A percentile compares a stretch with the other conserved stretches of the same genome.
Conservation (phyloP, 2,329 filamentous ascomycete species). For the Huntiella moniliformis region DNA sequence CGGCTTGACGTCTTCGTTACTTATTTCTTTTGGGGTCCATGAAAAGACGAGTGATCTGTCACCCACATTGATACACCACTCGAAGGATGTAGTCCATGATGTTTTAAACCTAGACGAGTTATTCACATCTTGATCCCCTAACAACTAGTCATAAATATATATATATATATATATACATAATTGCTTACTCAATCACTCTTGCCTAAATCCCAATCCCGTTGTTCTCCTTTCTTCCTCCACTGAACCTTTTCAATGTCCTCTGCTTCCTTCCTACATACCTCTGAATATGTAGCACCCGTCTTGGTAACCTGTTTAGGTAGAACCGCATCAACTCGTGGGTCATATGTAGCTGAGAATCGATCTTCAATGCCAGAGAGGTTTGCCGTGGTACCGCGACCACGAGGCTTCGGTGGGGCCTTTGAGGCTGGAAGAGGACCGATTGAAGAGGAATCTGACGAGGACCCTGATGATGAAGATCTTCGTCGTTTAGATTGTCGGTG, state of each 20-base stretch:
- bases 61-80: background rate
- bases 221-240: slow-evolving; percentile 53
- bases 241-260: slow-evolving; percentile 40
- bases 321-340: slow-evolving; percentile 49
- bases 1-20: background rate
- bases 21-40: background rate
- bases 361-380: slow-evolving; percentile 53
- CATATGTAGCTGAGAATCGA: slow-evolving; percentile 53
- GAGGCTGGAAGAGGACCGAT: background rate
- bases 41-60: background rate
- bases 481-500: too few species aligned
- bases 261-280: slow-evolving; percentile 28
- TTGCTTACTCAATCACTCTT: slow-evolving; percentile 20
- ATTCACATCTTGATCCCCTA: too few species aligned
- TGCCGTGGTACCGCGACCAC: slow-evolving; percentile 50
- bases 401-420: slow-evolving; percentile 23
- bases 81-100: background rate
- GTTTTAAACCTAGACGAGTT: background rate
- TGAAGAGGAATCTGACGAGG: too few species aligned
- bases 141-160: background rate
- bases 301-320: slow-evolving; percentile 49
- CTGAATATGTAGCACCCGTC: background rate
- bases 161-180: background rate
- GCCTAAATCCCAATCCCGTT: slow-evolving; percentile 40
- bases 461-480: too few species aligned